Percentiles rank a stretch among this genome's conserved stretches.
phyloP scores from a whole-genome alignment of 164 flowering plant genomes.

The Stephania cephalantha region DNA sequence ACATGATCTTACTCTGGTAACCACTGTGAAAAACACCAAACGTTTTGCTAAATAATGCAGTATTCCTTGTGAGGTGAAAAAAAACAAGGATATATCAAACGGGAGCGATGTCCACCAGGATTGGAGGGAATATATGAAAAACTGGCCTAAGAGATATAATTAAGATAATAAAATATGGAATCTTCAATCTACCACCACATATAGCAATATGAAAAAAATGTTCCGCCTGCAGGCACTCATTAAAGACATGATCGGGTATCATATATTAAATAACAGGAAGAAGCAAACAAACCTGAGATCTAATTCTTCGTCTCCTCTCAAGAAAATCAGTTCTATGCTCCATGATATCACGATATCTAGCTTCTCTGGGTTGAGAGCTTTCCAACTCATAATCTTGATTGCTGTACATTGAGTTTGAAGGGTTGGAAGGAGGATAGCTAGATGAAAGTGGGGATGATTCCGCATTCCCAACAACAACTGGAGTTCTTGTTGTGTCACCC shows the following conservation, averaged over 20 bases:
- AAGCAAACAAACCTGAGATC: constrained; percentile 73
- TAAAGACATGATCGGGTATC: not conserved
- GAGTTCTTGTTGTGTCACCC: constrained; percentile 23
- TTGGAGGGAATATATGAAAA: not conserved
- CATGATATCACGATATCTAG: constrained; percentile 55
- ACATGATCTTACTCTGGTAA: not conserved
- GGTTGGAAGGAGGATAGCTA: constrained; percentile 26
- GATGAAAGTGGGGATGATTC: constrained; percentile 27
- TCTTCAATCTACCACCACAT: not conserved
- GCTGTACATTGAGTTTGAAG: constrained; percentile 28
- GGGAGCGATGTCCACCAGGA: not conserved
- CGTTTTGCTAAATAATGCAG: not conserved
- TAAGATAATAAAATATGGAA: not conserved
- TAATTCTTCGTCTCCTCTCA: constrained; percentile 84
- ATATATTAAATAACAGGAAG: not conserved
- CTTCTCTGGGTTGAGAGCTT: constrained; percentile 49
- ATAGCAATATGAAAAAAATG: not conserved
- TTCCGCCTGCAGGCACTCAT: not conserved
- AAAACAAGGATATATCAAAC: not conserved
- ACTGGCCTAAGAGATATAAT: not conserved
- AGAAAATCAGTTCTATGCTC: constrained; percentile 78
- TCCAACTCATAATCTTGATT: constrained; percentile 44
- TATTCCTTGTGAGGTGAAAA: not conserved
- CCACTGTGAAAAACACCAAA: not conserved
- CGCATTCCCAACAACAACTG: constrained; percentile 24